A percentile compares a stretch with the other conserved stretches of the same genome.
Conservation (phyloP, 768 basidiomycete genomes). For the Leccinum arenicola region DNA sequence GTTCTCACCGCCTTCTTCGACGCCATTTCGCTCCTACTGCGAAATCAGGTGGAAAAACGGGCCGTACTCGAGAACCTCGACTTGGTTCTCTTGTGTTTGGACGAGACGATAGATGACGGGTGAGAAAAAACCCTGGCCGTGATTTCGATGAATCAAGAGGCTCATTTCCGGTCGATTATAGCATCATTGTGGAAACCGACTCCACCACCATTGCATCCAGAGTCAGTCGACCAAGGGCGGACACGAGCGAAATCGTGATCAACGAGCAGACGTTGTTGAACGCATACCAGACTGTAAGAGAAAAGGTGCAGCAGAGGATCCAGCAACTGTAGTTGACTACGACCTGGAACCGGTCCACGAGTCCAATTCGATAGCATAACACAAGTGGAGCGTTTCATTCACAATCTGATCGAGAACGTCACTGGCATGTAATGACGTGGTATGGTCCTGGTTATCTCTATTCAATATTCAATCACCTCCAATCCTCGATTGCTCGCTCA, state of each 20-base stretch:
- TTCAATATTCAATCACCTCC: not conserved
- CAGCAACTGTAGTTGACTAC: constrained; percentile 55
- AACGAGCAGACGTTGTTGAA: constrained; percentile 96
- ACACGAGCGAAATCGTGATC: constrained; percentile 95
- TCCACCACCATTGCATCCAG: constrained; percentile 92
- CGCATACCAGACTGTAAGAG: constrained; percentile 88
- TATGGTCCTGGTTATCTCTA: not conserved
- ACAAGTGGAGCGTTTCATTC: not conserved
- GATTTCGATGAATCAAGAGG: not conserved
- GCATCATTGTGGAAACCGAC: constrained; percentile 97
- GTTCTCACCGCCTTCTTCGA: constrained; percentile 84
- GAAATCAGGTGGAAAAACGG: constrained; percentile 93
- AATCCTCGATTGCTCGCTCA: not conserved
- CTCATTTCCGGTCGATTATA: constrained; percentile 33
- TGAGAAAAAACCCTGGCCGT: constrained; percentile 36
- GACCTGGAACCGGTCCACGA: not conserved
- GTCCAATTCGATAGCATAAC: not conserved
- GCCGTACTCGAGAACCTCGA: constrained; percentile 94
- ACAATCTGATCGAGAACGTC: not conserved
- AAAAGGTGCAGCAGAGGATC: constrained; percentile 80
- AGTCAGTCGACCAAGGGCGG: constrained; percentile 88
- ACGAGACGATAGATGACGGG: constrained; percentile 99
- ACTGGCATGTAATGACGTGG: not conserved
- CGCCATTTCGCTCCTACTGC: constrained; percentile 78
- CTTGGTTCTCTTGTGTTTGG: constrained; percentile 85